Percentiles rank a stretch among this genome's conserved stretches.
phyloP scores from a whole-genome alignment of 192 early-diverging fungal genomes.

The Podila verticillata region DNA sequence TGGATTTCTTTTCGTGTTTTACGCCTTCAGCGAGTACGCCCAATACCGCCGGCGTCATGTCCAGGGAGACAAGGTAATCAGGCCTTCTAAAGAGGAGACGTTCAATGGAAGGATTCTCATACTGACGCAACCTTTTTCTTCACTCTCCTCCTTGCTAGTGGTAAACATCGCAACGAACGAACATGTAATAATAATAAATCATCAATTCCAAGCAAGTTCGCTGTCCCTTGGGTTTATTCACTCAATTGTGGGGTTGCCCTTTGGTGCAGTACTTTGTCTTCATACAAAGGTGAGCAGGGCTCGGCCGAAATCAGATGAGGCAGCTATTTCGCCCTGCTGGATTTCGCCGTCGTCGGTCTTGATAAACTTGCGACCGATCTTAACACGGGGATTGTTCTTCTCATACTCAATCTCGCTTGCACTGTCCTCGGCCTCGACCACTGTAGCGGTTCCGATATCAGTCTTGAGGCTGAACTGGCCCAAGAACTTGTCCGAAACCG shows the following conservation, averaged over 20 bases:
- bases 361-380: constrained; percentile 29
- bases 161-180: too few relatives aligned
- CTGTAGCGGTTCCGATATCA: background rate
- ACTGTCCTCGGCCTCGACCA: constrained; percentile 7
- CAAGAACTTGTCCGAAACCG: constrained; percentile 23
- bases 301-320: background rate
- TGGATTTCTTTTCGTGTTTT: constrained; percentile 8
- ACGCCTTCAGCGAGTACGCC: constrained; percentile 5
- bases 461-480: constrained; percentile 11
- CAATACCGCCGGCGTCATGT: constrained; percentile 14
- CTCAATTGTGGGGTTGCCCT: too few relatives aligned
- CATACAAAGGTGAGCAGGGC: background rate
- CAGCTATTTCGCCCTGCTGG: background rate
- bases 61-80: constrained; percentile 12
- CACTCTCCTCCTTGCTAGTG: too few relatives aligned
- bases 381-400: constrained; percentile 9
- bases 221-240: background rate
- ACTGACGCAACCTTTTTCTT: too few relatives aligned
- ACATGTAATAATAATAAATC: too few relatives aligned
- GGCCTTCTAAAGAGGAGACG: too few relatives aligned
- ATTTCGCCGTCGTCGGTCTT: constrained; percentile 2
- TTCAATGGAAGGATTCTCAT: too few relatives aligned
- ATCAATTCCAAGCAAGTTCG: background rate
- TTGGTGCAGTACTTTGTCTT: background rate
- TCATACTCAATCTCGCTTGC: constrained; percentile 28